Conservation (phyloP, 768 basidiomycete species). For the Nidularia pulvinata region DNA sequence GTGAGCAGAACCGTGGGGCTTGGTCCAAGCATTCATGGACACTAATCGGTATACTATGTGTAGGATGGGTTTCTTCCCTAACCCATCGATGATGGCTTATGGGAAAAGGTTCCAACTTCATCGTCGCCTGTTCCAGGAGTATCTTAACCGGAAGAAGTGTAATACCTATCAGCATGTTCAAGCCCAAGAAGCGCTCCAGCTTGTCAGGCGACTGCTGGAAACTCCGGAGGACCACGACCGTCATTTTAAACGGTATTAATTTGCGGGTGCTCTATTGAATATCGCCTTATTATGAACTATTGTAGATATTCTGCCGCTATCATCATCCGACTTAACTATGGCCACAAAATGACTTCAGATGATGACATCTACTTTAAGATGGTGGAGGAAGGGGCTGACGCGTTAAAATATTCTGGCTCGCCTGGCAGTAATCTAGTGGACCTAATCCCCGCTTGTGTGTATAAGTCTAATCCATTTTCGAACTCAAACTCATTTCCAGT, state of each 20-base stretch:
- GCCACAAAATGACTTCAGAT: background rate
- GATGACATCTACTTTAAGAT: background rate
- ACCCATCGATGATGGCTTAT: background rate
- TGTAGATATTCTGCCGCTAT: too few species aligned
- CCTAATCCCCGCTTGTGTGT: background rate
- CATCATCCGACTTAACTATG: background rate
- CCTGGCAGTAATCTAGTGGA: background rate
- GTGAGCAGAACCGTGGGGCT: background rate
- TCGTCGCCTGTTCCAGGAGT: background rate
- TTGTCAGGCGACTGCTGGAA: background rate
- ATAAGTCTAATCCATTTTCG: background rate
- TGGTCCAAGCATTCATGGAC: background rate
- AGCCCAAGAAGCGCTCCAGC: background rate
- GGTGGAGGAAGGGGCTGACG: background rate
- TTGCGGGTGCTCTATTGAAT: too few species aligned
- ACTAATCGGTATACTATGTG: background rate
- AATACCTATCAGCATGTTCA: background rate
- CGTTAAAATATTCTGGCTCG: background rate
- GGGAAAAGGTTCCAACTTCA: background rate
- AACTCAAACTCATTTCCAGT: background rate
- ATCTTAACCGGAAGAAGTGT: background rate
- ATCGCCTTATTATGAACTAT: too few species aligned
- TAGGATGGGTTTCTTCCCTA: background rate
- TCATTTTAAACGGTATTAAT: too few species aligned
- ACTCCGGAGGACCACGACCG: background rate